phyloP scores from a whole-genome alignment of 169 alveolate species.

The Plasmodium inui region DNA sequence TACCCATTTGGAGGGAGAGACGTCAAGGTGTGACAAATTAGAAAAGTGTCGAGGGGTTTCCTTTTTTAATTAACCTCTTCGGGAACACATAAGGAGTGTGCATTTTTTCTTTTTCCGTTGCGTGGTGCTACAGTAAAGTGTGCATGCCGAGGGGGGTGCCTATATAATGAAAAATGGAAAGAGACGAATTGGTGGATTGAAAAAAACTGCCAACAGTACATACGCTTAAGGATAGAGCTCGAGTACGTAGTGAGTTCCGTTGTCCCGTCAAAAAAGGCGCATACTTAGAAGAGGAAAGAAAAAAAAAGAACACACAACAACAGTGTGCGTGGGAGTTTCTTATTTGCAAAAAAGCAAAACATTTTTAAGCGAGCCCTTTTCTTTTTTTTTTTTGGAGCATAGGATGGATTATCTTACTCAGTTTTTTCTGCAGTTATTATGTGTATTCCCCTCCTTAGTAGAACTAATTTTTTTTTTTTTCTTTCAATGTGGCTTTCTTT shows the following conservation, averaged over 20 bases:
- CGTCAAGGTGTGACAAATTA: not conserved
- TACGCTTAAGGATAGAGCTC: not conserved
- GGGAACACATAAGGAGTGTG: not conserved
- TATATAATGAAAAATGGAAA: not conserved
- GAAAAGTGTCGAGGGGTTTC: not conserved
- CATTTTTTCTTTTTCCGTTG: not conserved
- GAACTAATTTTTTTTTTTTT: not conserved
- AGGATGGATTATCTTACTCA: not conserved
- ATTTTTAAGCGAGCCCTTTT: not conserved
- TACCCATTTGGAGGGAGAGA: not conserved
- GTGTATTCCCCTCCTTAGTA: not conserved
- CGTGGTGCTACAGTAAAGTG: not conserved
- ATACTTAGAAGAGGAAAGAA: not conserved
- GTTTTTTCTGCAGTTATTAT: not conserved
- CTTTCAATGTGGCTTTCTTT: not conserved
- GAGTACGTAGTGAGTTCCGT: not conserved
- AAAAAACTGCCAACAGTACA: not conserved
- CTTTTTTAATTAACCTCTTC: not conserved
- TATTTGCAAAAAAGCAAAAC: not conserved
- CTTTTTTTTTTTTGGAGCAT: not conserved
- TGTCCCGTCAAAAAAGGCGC: not conserved
- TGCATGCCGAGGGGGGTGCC: not conserved
- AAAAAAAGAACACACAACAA: not conserved
- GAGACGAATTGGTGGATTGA: not conserved
- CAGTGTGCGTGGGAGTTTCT: not conserved